These are phyloP conservation scores for Microdochium nivale DNA, from an alignment of 2,329 filamentous ascomycete genomes.

Conservation along the genomic window DNA sequence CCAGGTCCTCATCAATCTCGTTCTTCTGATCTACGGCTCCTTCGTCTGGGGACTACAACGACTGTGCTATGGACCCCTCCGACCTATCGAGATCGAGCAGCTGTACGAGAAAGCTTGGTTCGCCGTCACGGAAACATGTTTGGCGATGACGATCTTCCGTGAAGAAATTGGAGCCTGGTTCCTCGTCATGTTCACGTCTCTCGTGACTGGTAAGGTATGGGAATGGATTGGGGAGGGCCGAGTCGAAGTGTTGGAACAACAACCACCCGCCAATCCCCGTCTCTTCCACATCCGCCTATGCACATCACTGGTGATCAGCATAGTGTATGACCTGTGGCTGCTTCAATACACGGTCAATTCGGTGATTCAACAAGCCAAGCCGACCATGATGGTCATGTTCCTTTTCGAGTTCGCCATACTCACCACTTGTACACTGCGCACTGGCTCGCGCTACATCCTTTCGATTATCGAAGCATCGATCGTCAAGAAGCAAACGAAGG, in stretches of 20 bases:
- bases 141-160: constrained; percentile 97
- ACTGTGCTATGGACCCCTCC: constrained; percentile 81
- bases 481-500: constrained; percentile 62
- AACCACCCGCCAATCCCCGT: constrained; percentile 79
- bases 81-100: constrained; percentile 92
- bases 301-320: constrained; percentile 68
- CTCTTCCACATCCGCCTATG: constrained; percentile 81
- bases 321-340: constrained; percentile 72
- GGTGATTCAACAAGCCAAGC: constrained; percentile 79
- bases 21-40: constrained; percentile 70
- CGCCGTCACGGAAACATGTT: constrained; percentile 88
- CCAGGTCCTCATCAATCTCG: constrained; percentile 84
- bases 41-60: constrained; percentile 83
- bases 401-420: constrained; percentile 94
- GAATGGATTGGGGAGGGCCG: constrained; percentile 95
- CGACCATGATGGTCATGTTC: constrained; percentile 99
- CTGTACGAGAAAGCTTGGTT: constrained; percentile 98
- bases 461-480: constrained; percentile 72
- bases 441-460: constrained; percentile 67
- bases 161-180: constrained; percentile 94
- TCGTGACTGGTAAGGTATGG: constrained; percentile 95
- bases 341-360: constrained; percentile 73
- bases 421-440: constrained; percentile 71
- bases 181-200: constrained; percentile 87
- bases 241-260: constrained; percentile 90